phyloP scores from a whole-genome alignment of 1,139 yeast genomes.

The Debaryomyces nepalensis region DNA sequence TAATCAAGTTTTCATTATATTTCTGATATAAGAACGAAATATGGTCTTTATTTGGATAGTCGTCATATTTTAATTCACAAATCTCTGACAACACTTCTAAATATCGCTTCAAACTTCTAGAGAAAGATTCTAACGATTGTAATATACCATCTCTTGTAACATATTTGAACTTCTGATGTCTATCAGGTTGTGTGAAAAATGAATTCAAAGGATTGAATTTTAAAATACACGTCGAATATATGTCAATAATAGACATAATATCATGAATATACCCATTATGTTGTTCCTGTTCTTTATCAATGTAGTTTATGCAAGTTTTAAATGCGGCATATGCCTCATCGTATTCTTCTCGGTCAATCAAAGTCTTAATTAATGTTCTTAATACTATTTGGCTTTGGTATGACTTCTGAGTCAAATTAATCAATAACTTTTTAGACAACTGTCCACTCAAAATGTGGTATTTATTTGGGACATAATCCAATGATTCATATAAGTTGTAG shows the following conservation, averaged over 20 bases:
- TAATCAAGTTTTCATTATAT: constrained; percentile 40
- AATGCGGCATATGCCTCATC: constrained; percentile 53
- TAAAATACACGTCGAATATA: constrained; percentile 39
- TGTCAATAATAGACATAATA: constrained; percentile 41
- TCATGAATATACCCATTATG: constrained; percentile 39
- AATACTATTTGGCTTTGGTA: constrained; percentile 45
- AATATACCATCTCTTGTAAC: constrained; percentile 30
- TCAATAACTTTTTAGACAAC: constrained; percentile 37
- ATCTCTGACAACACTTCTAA: constrained; percentile 28
- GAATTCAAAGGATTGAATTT: constrained; percentile 45
- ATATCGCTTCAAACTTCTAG: constrained; percentile 28
- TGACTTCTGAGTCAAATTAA: constrained; percentile 37
- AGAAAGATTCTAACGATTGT: constrained; percentile 24
- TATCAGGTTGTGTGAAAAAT: constrained; percentile 21
- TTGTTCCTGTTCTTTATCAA: constrained; percentile 41
- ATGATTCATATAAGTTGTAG: constrained; percentile 39
- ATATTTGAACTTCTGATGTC: constrained; percentile 31
- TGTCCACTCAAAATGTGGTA: constrained; percentile 30
- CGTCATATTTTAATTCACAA: constrained; percentile 37
- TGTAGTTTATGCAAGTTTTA: constrained; percentile 40
- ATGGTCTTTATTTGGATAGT: constrained; percentile 22
- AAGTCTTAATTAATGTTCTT: constrained; percentile 37
- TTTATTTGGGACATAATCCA: constrained; percentile 30
- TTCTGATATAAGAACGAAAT: constrained; percentile 45
- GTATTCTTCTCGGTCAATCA: constrained; percentile 41